phyloP scores from a whole-genome alignment of 2,329 filamentous ascomycete species.

The Lachnellula hyalina region DNA sequence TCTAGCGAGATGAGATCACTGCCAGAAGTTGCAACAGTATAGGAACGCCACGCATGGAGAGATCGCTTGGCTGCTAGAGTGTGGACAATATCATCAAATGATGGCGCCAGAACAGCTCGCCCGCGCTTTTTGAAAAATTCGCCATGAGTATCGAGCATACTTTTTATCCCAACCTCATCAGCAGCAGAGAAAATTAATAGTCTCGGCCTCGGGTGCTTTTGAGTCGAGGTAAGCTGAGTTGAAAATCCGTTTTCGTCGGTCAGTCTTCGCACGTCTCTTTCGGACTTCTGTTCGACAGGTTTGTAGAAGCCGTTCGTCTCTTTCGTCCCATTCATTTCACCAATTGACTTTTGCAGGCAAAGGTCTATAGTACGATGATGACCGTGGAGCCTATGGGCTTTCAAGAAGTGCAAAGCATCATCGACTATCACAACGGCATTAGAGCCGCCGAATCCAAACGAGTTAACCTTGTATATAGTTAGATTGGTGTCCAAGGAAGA shows the following conservation, averaged over 20 bases:
- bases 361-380: constrained; percentile 1
- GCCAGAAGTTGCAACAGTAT: no score
- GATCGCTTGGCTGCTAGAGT: not conserved
- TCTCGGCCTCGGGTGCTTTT: not conserved
- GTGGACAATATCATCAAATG: not conserved
- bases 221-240: not conserved
- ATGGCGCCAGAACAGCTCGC: not conserved
- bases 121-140: not conserved
- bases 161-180: constrained; percentile 1
- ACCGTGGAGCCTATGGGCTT: not conserved
- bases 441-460: constrained; percentile 25
- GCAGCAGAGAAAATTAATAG: constrained; percentile 1
- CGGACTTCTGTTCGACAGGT: no score
- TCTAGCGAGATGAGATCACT: not conserved
- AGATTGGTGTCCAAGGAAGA: no score
- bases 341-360: not conserved
- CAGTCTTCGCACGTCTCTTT: not conserved
- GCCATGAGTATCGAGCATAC: not conserved
- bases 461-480: constrained; percentile 13
- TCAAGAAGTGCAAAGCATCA: constrained; percentile 22
- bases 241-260: not conserved
- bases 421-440: constrained; percentile 20
- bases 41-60: not conserved
- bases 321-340: no score
- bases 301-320: no score